Conservation (phyloP, 345 rosid species). For the Hirschfeldia incana region DNA sequence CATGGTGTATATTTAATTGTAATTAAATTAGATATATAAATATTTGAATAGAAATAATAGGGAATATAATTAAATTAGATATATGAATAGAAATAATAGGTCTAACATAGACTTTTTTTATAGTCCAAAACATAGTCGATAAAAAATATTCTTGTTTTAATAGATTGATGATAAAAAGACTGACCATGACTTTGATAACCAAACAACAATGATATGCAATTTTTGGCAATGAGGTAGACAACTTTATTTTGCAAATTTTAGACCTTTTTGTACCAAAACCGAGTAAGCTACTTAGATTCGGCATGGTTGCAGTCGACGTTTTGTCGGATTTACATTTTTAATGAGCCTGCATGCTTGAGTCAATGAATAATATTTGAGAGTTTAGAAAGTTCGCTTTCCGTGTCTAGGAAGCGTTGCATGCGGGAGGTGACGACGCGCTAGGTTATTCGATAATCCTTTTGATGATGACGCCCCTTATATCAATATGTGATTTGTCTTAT, state of each 20-base stretch:
- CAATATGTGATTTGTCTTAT: neutral
- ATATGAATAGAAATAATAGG: no score
- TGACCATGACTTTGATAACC: neutral
- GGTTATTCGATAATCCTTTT: neutral
- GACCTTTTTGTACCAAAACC: neutral
- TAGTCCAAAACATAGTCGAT: no score
- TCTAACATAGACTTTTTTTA: no score
- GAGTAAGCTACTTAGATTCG: neutral
- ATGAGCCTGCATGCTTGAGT: neutral
- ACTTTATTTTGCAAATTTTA: neutral
- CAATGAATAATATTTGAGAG: neutral
- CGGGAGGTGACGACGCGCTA: neutral
- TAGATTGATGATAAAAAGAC: neutral
- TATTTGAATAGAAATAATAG: no score
- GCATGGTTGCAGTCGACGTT: neutral
- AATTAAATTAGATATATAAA: no score
- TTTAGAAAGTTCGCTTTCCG: neutral
- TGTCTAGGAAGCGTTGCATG: neutral
- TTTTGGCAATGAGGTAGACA: neutral
- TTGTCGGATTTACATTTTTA: neutral
- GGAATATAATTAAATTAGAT: no score
- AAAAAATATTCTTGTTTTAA: no score
- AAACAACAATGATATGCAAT: neutral
- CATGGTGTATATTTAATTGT: no score
- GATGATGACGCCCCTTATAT: neutral